Base-by-base conservation (phyloP, 2,329 filamentous ascomycete genomes). In the Ceratocystis ficicola region DNA sequence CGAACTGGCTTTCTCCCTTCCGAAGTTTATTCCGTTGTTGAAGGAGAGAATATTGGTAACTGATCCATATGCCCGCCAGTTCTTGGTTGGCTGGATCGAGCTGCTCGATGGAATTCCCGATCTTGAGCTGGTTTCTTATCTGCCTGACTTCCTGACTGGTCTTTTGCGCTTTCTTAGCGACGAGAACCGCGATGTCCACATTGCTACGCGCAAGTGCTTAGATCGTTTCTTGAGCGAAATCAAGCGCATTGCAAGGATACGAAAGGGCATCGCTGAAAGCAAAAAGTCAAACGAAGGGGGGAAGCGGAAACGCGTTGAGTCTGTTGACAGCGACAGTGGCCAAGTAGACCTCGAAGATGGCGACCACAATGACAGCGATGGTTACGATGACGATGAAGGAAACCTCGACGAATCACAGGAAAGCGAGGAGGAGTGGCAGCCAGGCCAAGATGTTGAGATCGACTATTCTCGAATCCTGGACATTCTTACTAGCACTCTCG, bases 91-190 rank as follows among this genome's bases (percentile, higher is more conserved):
- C 41, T 99, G 94, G 94, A 90, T 99, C 67, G 95, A 88, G 3
- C 77, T 99, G 17, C 81, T 99, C 22, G 94, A 99, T 74, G 96
- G 92, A 0, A 97, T 99, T 70, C 94, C 94, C 0, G 95, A 99
- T 73, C 80, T 99, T 52, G 95, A 99, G 75, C 84, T 99, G 22
- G 93, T 99, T 46, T 88, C 89, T 2, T 95, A 91, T 73, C 78
- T 99, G 28, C 95, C 94, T 1, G 90, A 93, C 62, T 99, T 99
- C 72, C 80, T 99, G 1, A 88, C 86, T 30, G 94, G 93, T 0
- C 77, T 99, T 52, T 85, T 99, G 71, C 93, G 88, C 72, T 99
- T 97, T 71, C 81, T 99, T 10, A 92, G 90, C 69, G 94, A 96
- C 71, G 86, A 88, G 12, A 96, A 96, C 73, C 81, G 85, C 61